Evolutionary conservation across 1,139 yeast species (phyloP).

Genomic region (Blastobotrys elegans): DNA sequence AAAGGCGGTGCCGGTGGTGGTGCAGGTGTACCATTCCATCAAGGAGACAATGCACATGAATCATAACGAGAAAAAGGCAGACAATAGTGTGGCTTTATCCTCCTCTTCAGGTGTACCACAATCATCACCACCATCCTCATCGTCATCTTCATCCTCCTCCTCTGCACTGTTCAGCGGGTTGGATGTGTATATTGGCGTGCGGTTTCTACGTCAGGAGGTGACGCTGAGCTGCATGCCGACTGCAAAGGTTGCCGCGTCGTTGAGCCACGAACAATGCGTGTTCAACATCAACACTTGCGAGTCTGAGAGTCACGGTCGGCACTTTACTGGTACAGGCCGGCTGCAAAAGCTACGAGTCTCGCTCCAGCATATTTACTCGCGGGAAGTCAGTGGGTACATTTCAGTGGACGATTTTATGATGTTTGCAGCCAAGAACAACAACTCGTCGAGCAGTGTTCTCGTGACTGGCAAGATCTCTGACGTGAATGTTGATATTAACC

Average conservation of each 20-base stretch:
- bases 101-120: neutral
- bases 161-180: conserved; percentile 37
- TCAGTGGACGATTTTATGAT: conserved; percentile 47
- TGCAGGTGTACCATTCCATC: conserved; percentile 43
- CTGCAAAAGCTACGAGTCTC: conserved; percentile 58
- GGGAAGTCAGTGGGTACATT: conserved; percentile 79
- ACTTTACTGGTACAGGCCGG: conserved; percentile 41
- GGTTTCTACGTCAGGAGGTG: conserved; percentile 67
- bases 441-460: conserved; percentile 23
- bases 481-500: conserved; percentile 60
- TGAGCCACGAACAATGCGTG: conserved; percentile 62
- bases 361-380: conserved; percentile 83
- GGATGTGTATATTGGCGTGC: conserved; percentile 60
- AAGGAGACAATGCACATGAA: conserved; percentile 7
- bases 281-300: conserved; percentile 53
- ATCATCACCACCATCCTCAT: too few relatives aligned
- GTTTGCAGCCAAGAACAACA: conserved; percentile 31
- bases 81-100: neutral
- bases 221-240: conserved; percentile 87
- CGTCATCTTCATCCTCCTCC: too few relatives aligned
- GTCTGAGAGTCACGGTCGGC: conserved; percentile 38
- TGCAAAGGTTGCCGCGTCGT: conserved; percentile 85
- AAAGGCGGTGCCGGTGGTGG: conserved; percentile 71
- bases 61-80: neutral
- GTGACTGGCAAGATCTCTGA: conserved; percentile 53